Conservation (phyloP, 257 asterid genomes). For the Solanum bulbocastanum region DNA sequence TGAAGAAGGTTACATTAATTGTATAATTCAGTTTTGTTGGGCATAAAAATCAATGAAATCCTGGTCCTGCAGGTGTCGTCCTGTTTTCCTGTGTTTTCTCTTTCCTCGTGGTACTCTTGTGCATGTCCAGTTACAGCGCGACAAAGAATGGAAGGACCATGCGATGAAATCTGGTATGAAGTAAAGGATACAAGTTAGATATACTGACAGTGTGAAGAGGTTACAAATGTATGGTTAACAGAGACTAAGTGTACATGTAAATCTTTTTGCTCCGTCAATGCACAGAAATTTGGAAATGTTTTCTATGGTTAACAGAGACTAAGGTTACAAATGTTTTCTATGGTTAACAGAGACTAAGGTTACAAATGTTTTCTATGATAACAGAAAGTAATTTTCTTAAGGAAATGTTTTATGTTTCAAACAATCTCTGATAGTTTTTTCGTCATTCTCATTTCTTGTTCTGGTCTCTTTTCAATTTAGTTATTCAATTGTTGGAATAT, state of each 20-base stretch:
- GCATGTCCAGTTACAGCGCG: not conserved
- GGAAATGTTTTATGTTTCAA: not conserved
- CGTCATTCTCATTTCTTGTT: not conserved
- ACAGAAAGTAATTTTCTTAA: not conserved
- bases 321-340: no score
- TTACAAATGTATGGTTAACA: not conserved
- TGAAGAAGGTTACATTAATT: not conserved
- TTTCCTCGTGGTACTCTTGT: not conserved
- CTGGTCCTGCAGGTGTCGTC: not conserved
- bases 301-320: no score
- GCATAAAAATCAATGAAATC: not conserved
- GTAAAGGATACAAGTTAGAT: not conserved
- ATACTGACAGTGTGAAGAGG: not conserved
- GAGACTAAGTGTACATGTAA: not conserved
- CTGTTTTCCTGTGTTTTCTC: not conserved
- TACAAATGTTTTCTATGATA: no score
- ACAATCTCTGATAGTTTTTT: not conserved
- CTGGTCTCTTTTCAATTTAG: not conserved
- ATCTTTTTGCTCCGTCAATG: not conserved
- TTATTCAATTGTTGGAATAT: not conserved
- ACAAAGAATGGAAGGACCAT: not conserved
- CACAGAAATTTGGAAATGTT: not conserved
- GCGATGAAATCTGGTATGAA: not conserved
- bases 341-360: no score
- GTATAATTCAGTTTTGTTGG: not conserved